Conservation (phyloP, 495 filamentous ascomycete species). For the Trichoderma erinaceum region DNA sequence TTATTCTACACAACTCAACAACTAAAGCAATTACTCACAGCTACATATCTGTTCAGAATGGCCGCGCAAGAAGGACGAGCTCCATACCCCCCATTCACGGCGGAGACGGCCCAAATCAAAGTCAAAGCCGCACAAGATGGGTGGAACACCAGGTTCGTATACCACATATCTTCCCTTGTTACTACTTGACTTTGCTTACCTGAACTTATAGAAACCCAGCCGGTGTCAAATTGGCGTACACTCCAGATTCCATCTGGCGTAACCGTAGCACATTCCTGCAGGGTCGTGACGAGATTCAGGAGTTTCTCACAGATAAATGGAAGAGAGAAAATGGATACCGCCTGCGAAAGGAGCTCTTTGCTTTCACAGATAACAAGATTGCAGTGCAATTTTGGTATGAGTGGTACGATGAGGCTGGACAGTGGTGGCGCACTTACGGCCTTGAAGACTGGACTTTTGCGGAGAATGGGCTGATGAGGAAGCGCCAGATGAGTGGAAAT, state of each 20-base stretch:
- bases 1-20: background rate
- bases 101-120: conserved; percentile 64
- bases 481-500: conserved; percentile 89
- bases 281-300: conserved; percentile 62
- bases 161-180: background rate
- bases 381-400: conserved; percentile 95
- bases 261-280: conserved; percentile 67
- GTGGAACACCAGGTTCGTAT: conserved; percentile 71
- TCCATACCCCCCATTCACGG: conserved; percentile 72
- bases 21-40: background rate
- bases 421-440: conserved; percentile 89
- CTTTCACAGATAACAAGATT: conserved; percentile 64
- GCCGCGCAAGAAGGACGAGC: conserved; percentile 7
- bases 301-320: conserved; percentile 76
- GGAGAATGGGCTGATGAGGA: conserved; percentile 71
- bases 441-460: conserved; percentile 92
- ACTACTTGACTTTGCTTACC: background rate
- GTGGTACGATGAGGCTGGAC: conserved; percentile 63
- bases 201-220: conserved; percentile 48
- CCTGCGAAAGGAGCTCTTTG: conserved; percentile 83
- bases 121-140: conserved; percentile 81
- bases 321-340: conserved; percentile 63
- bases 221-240: conserved; percentile 66
- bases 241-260: conserved; percentile 72
- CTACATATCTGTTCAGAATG: background rate